Conservation (phyloP, 805 yeast genomes). For the Yarrowia deformans region DNA sequence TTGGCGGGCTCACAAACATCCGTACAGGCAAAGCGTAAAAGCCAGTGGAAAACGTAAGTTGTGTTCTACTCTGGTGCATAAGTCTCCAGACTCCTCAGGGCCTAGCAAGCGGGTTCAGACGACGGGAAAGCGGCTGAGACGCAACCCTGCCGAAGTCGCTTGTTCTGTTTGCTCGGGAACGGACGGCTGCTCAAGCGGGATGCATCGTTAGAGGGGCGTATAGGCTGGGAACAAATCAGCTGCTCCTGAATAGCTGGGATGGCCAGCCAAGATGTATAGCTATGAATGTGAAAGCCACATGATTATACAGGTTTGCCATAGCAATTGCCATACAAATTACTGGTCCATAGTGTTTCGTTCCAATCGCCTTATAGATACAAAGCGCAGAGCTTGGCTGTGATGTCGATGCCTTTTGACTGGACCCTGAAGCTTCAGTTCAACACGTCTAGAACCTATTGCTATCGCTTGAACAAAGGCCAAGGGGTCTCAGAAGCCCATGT, state of each 20-base stretch:
- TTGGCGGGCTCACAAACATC: background rate
- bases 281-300: background rate
- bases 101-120: background rate
- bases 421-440: background rate
- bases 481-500: background rate
- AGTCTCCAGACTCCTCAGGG: background rate
- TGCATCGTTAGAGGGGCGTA: background rate
- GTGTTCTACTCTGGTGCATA: background rate
- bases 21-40: background rate
- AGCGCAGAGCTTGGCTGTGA: background rate
- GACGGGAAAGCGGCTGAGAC: slow-evolving; percentile 7
- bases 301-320: too few species aligned
- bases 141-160: background rate
- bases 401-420: background rate
- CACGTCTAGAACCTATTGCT: too few species aligned
- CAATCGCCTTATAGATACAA: background rate
- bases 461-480: background rate
- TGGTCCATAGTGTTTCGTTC: background rate
- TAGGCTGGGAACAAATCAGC: background rate
- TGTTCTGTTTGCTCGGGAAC: background rate
- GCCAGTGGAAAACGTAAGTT: background rate
- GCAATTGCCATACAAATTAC: too few species aligned
- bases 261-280: background rate
- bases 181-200: background rate
- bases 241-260: background rate